These are phyloP conservation scores for Fusarium compactum DNA, from an alignment of 2,329 filamentous ascomycete species.

Conservation along the genomic window DNA sequence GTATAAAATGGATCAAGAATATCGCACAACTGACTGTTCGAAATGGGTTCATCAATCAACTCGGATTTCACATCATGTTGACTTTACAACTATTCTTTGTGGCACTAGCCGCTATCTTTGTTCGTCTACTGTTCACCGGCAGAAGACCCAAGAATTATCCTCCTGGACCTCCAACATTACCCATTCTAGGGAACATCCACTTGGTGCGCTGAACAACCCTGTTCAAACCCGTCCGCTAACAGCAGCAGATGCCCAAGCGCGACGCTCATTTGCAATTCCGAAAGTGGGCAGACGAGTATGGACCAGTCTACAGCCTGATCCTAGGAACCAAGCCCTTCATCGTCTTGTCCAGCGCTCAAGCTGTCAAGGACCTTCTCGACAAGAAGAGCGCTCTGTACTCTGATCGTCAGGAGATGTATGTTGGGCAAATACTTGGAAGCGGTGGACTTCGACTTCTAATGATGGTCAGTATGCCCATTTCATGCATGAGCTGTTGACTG, in stretches of 20 bases:
- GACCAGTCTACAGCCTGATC: slow-evolving; percentile 9
- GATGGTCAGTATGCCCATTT: not conserved
- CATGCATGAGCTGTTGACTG: not conserved
- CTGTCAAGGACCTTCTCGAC: slow-evolving; percentile 6
- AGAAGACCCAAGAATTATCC: slow-evolving; percentile 6
- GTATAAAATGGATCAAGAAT: not conserved
- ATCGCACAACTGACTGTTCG: no score
- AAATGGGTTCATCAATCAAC: accelerated
- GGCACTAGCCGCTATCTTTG: not conserved
- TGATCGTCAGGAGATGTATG: slow-evolving; percentile 13
- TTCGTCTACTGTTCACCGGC: slow-evolving; percentile 7
- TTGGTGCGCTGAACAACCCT: not conserved
- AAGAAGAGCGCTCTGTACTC: slow-evolving; percentile 8
- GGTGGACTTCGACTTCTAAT: not conserved
- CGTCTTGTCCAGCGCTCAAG: slow-evolving; percentile 3
- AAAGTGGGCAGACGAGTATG: slow-evolving; percentile 13
- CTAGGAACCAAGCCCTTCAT: slow-evolving; percentile 6
- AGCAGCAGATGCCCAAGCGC: not conserved
- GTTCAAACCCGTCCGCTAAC: not conserved
- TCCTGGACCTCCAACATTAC: slow-evolving; percentile 4
- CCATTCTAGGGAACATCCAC: slow-evolving; percentile 6
- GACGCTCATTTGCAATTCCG: slow-evolving; percentile 6
- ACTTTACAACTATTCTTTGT: not conserved
- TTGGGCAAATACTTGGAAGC: not conserved
- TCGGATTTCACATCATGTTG: not conserved